Evolutionary conservation across 75 land plant species (phyloP).

Genomic region (Pinus taeda): DNA sequence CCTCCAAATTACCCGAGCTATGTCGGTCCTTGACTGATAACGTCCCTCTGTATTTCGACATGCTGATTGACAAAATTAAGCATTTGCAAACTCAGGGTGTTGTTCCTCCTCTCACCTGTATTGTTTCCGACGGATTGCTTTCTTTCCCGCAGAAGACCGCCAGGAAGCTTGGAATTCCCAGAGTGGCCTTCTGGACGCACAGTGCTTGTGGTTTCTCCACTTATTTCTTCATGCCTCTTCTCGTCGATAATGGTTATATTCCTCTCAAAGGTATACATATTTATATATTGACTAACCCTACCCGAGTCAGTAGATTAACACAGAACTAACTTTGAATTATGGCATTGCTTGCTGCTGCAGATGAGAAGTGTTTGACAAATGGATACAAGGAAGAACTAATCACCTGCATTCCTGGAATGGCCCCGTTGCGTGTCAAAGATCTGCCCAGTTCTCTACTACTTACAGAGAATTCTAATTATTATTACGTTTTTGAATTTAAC

Average conservation of each 20-base stretch:
- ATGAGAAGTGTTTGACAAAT: constrained; percentile 6
- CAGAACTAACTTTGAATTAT: not conserved
- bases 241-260: constrained; percentile 17
- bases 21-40: not conserved
- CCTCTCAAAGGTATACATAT: constrained; percentile 13
- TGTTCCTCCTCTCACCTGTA: constrained; percentile 37
- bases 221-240: constrained; percentile 5
- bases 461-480: too few species aligned
- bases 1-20: not conserved
- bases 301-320: too few species aligned
- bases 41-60: not conserved
- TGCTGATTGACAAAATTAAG: constrained; percentile 16
- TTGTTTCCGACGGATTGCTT: constrained; percentile 38
- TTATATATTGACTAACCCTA: too few species aligned
- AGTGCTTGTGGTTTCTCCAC: constrained; percentile 44
- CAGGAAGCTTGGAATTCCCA: constrained; percentile 33
- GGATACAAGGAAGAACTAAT: constrained; percentile 11
- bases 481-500: constrained; percentile 12
- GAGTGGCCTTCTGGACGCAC: constrained; percentile 36
- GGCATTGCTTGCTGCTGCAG: not conserved
- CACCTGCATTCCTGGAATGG: constrained; percentile 15
- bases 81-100: too few species aligned
- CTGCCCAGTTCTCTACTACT: constrained; percentile 9
- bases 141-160: constrained; percentile 37
- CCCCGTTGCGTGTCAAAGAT: constrained; percentile 8